Base-by-base conservation (phyloP, 345 rosid species). In the Linum usitatissimum region DNA sequence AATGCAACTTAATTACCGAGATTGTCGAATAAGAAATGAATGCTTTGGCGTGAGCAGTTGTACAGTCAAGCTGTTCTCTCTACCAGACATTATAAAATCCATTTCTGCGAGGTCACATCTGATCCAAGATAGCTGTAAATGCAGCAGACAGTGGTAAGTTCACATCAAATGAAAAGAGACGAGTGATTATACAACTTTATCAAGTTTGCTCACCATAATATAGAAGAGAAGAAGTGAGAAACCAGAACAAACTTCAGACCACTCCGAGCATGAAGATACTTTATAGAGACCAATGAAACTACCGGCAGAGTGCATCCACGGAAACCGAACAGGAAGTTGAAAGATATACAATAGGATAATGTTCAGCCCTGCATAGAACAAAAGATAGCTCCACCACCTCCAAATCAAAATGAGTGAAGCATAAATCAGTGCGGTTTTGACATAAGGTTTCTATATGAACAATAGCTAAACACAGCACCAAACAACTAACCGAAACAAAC, bases 321-420 rank as follows among this genome's bases (percentile, higher is more conserved):
- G 57, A 68, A 70, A 72, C 61, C 73, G 67, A 0, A 77, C 36
- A 0, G 84, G 82, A 38, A 82, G 80, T 70, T 82, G 86, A 64
- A 79, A 82, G 18, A 70, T 55, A 64, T 75, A 78, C 53, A 82
- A 63, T 49, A 82, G 75, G 72, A 76, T 17, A 40, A 82, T 71
- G 71, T 75, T 79, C 61, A 74, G 65, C 64, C 84, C 82, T 31
- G 86, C 72, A 66, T 79, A 82, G 36, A 62, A 48, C 48, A 77
- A 57, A 66, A 82, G 84, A 69, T 59, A 74, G 73, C 75, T 72
- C 84, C 84, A 77, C 75, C 79, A 77, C 79, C 86, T 82, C 72
- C 73, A 71, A 71, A 69, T 23, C 34, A 64, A 73, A 34, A 66
- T 36, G 48, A 10, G n/a, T 56, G 8, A 53, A 64, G 21, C 12